Evolutionary conservation across 331 rosid genomes (phyloP).

Genomic region (Malus hybrid): DNA sequence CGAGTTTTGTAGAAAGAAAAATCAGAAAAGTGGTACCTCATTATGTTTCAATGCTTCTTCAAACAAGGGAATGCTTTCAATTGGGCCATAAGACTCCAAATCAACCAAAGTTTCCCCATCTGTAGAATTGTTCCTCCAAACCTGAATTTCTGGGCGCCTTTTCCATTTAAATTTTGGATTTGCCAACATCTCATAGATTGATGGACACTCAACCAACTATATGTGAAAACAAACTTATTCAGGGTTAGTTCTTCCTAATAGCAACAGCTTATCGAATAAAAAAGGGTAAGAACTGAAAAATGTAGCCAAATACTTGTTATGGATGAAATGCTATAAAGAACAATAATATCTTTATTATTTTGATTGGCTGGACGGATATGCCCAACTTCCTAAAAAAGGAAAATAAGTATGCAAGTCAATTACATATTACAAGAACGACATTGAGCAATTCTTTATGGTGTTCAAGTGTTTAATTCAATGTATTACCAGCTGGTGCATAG

Average conservation of each 20-base stretch:
- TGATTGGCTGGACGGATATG: background rate
- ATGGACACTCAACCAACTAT: slow-evolving; percentile 89
- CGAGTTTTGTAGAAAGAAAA: background rate
- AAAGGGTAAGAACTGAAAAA: background rate
- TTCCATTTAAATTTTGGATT: slow-evolving; percentile 77
- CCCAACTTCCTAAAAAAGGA: background rate
- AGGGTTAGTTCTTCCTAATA: background rate
- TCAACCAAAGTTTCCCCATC: slow-evolving; percentile 38
- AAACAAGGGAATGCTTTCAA: slow-evolving; percentile 43
- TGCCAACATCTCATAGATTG: slow-evolving; percentile 88
- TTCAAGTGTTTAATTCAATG: slow-evolving; percentile 3
- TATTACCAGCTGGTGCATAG: slow-evolving; percentile 94
- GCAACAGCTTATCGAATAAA: background rate
- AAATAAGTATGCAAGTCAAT: background rate
- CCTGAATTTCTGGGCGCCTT: slow-evolving; percentile 62
- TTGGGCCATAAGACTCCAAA: slow-evolving; percentile 65
- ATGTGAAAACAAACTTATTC: slow-evolving; percentile 9
- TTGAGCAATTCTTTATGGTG: background rate
- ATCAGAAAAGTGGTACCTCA: slow-evolving; percentile 42
- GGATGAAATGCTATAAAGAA: background rate
- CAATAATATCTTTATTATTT: background rate
- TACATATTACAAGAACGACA: background rate
- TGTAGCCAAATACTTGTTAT: background rate
- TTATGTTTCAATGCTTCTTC: slow-evolving; percentile 68
- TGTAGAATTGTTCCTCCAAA: slow-evolving; percentile 60